Conservation (phyloP, 2,329 filamentous ascomycete species). For the Chrysoporthe austroafricana region DNA sequence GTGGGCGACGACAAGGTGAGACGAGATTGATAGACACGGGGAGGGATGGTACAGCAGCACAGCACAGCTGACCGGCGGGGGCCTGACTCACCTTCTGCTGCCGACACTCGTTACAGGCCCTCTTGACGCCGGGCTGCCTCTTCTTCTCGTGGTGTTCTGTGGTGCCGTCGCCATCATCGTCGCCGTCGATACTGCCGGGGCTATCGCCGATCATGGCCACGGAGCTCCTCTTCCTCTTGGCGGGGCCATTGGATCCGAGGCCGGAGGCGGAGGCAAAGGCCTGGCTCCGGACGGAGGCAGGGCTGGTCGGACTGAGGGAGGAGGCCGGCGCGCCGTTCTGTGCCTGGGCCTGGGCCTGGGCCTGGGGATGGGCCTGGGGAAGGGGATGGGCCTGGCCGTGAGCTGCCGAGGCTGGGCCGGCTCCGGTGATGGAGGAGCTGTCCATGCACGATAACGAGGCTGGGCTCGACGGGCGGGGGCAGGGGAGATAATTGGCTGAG, state of each 20-base stretch:
- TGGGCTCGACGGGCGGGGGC: slow-evolving; percentile 6
- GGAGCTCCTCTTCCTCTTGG: slow-evolving; percentile 65
- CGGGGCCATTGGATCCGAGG: slow-evolving; percentile 45
- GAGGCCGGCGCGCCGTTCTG: slow-evolving; percentile 27
- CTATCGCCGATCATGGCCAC: slow-evolving; percentile 55
- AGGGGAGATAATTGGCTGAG: slow-evolving; percentile 12
- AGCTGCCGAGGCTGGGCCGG: slow-evolving; percentile 35
- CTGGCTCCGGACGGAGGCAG: slow-evolving; percentile 52
- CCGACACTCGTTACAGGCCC: slow-evolving; percentile 82
- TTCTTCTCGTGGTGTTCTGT: slow-evolving; percentile 60
- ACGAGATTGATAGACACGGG: not conserved
- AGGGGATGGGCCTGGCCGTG: slow-evolving; percentile 16
- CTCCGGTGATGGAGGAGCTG: slow-evolving; percentile 40
- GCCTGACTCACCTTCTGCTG: slow-evolving; percentile 75
- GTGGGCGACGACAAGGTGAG: not conserved
- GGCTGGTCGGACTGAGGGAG: slow-evolving; percentile 56
- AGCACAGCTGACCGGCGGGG: too few species aligned
- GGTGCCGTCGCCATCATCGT: slow-evolving; percentile 62
- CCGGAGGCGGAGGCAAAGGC: slow-evolving; percentile 34
- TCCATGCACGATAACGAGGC: slow-evolving; percentile 38
- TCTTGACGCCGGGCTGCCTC: slow-evolving; percentile 71
- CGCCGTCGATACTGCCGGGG: slow-evolving; percentile 60
- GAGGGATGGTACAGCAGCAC: slow-evolving; percentile 4
- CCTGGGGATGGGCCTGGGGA: slow-evolving; percentile 3
- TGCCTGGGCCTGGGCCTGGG: slow-evolving; percentile 12